Base-by-base conservation (phyloP, 2,329 filamentous ascomycete species). In the Fonsecaea pedrosoi region DNA sequence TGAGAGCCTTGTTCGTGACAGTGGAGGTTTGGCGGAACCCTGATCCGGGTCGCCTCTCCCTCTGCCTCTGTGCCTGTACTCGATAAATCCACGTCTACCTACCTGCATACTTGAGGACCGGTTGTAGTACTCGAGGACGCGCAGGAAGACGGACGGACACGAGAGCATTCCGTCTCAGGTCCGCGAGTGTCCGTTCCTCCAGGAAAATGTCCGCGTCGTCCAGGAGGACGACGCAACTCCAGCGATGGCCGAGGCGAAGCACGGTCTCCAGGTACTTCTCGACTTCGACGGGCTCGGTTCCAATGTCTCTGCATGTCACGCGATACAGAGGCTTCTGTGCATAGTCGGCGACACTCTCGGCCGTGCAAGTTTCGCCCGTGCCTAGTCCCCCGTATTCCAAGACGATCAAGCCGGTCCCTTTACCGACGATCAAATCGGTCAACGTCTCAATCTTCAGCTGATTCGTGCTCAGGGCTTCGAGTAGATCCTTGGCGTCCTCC, bases 281-380 rank as follows among this genome's bases (percentile, higher is more conserved):
- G 15, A 82, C 77, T 1, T 75, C 73, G 3, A 73, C 65, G 0
- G 78, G 73, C 12, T 70, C 66, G 1, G 75, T 77, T 1, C 80
- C 80, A 0, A 83, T 74, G 40, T 80, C 79, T 0, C 78, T 78
- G 2, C 77, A 78, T 4, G 78, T 78, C 64, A 83, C 75, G 0
- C 73, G 63, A 64, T 80, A 82, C 0, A 83, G 73, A 0, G 80
- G 80, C 3, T 77, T 77, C 1, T 76, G 71, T 0, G 77, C 73
- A 3, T 75, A 71, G 45, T 82, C 81, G 1, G 80, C 79, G 0
- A 83, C 78, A 34, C 76, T 75, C 55, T 79, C 77, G 0, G 78
- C 79, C 1, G 78, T 81, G 35, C 77, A 73, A 1, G 78, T 79
- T 72, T 81, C 80, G 4, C 79, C 78, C 3, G 77, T 78, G 0